Evolutionary conservation across 768 basidiomycete genomes (phyloP).

Genomic region (Gelatoporia subvermispora): DNA sequence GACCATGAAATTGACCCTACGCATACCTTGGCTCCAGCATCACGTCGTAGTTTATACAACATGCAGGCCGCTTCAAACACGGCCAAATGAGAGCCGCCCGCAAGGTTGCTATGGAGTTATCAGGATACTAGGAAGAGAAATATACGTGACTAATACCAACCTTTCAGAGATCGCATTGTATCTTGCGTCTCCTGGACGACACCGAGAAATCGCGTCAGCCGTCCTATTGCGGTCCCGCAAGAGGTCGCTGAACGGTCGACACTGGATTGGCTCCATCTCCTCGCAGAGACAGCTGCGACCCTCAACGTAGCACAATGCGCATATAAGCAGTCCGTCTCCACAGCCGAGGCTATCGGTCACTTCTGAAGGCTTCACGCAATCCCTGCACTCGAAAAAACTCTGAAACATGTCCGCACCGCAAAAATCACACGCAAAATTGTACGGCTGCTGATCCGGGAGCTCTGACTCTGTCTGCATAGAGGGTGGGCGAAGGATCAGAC

Average conservation of each 20-base stretch:
- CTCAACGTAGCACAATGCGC: slow-evolving; percentile 71
- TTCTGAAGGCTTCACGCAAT: slow-evolving; percentile 29
- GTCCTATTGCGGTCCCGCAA: slow-evolving; percentile 38
- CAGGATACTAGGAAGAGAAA: too few species aligned
- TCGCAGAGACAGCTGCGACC: slow-evolving; percentile 68
- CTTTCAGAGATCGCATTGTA: neutral
- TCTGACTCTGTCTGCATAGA: slow-evolving; percentile 7
- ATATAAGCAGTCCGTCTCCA: slow-evolving; percentile 50
- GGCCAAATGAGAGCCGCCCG: neutral
- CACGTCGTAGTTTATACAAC: slow-evolving; percentile 5
- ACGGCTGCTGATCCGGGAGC: slow-evolving; percentile 8
- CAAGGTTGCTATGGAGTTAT: neutral
- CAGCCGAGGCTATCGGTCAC: slow-evolving; percentile 2
- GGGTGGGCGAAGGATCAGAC: neutral
- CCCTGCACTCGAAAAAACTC: slow-evolving; percentile 68
- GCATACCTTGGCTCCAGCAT: neutral
- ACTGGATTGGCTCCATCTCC: slow-evolving; percentile 58
- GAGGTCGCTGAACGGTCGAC: slow-evolving; percentile 44
- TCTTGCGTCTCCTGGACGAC: neutral
- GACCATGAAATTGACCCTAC: neutral
- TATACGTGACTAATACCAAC: too few species aligned
- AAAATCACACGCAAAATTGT: slow-evolving; percentile 59
- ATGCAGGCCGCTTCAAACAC: neutral
- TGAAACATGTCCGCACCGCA: slow-evolving; percentile 81
- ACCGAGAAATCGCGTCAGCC: slow-evolving; percentile 20